A percentile compares a stretch with the other conserved stretches of the same genome.
These are phyloP conservation scores for Aspergillus avenaceus DNA, from an alignment of 495 filamentous ascomycete species.

Conservation along the genomic window DNA sequence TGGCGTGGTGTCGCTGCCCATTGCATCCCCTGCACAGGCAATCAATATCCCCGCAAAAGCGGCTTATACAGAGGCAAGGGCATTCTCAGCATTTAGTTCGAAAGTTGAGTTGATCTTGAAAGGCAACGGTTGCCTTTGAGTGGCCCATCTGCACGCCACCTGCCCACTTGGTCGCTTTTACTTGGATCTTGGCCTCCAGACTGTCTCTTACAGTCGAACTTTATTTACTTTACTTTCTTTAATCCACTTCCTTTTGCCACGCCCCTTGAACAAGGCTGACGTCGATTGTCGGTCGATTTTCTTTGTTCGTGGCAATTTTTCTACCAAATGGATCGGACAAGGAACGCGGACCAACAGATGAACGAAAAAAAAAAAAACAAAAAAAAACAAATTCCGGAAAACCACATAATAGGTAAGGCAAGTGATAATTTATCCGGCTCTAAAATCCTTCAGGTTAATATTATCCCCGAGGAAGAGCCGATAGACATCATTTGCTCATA, in stretches of 20 bases:
- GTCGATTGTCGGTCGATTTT: not conserved
- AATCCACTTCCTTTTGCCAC: slow-evolving; percentile 6
- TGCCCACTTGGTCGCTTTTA: not conserved
- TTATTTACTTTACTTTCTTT: slow-evolving; percentile 2
- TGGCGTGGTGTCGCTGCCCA: slow-evolving; percentile 6
- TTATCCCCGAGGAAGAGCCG: slow-evolving; percentile 1
- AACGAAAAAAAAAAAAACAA: not conserved
- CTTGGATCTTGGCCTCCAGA: slow-evolving; percentile 1
- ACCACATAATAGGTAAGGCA: not conserved
- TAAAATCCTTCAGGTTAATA: not conserved
- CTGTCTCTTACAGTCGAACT: slow-evolving; percentile 1
- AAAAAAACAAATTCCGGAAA: not conserved
- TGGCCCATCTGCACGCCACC: slow-evolving; percentile 4
- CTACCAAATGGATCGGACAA: not conserved
- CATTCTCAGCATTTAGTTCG: not conserved
- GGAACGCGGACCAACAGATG: not conserved
- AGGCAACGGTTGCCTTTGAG: not conserved
- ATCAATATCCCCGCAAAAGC: not conserved
- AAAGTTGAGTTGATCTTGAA: not conserved
- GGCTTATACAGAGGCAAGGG: not conserved
- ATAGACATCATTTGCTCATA: not conserved
- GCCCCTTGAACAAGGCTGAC: not conserved
- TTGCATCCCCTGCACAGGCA: not conserved
- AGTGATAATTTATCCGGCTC: not conserved
- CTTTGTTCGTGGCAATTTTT: not conserved